Percentiles rank a stretch among this genome's conserved stretches.
Conservation (phyloP, 2,329 filamentous ascomycete species). For the Epichloe brachyelytri region DNA sequence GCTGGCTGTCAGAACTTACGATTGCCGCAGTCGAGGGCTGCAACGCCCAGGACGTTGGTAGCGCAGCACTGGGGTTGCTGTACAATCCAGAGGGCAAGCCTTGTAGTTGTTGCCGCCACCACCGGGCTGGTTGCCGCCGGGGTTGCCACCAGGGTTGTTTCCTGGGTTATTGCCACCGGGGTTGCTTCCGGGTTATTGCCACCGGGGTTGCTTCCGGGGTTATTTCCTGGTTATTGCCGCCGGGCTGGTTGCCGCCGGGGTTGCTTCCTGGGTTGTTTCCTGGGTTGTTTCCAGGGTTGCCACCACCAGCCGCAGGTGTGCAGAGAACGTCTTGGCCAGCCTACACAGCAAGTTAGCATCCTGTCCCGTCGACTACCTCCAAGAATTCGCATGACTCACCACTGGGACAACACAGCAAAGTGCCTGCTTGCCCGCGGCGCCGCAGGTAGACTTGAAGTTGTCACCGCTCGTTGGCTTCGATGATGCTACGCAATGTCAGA, state of each 20-base stretch:
- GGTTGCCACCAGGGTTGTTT: background rate
- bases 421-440: background rate
- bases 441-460: slow-evolving; percentile 5
- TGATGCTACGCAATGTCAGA: background rate
- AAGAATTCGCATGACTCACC: background rate
- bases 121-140: background rate
- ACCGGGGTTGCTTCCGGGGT: background rate
- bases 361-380: no score
- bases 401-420: slow-evolving; percentile 7
- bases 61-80: slow-evolving; percentile 8
- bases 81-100: slow-evolving; percentile 3
- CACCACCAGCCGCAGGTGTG: background rate
- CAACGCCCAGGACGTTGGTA: slow-evolving; percentile 3
- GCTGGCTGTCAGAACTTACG: slow-evolving; percentile 5
- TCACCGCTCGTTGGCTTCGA: background rate
- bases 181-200: background rate
- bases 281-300: background rate
- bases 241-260: background rate
- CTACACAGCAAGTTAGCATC: background rate
- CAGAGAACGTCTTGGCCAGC: slow-evolving; percentile 3
- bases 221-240: background rate
- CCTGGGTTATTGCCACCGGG: background rate
- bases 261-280: background rate
- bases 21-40: slow-evolving; percentile 4
- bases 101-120: background rate